Conservation (phyloP, 331 rosid species). For the Quercus tomentella region DNA sequence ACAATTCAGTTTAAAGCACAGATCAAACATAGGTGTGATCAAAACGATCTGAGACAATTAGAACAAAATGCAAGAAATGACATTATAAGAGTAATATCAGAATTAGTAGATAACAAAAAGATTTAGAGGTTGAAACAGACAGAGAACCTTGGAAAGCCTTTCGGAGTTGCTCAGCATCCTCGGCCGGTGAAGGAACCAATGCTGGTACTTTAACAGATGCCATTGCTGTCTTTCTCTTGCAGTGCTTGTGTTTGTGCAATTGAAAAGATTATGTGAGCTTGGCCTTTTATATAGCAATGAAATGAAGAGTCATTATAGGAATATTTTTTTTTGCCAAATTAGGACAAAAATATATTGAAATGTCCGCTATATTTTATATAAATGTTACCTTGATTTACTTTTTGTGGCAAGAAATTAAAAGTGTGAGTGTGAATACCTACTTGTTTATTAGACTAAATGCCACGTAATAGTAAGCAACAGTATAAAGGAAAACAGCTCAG, state of each 20-base stretch:
- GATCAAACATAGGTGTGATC: conserved; percentile 4
- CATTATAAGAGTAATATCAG: too few species aligned
- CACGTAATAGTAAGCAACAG: too few species aligned
- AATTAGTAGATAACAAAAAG: not conserved
- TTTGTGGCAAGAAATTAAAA: too few species aligned
- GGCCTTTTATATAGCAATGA: not conserved
- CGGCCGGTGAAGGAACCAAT: conserved; percentile 54
- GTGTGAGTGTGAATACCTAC: too few species aligned
- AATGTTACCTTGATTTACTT: too few species aligned
- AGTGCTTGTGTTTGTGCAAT: not conserved
- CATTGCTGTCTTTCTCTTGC: conserved; percentile 28
- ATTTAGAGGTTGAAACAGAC: not conserved
- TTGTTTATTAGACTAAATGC: too few species aligned
- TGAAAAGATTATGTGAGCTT: not conserved
- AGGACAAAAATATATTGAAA: too few species aligned
- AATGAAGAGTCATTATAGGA: too few species aligned
- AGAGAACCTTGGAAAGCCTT: conserved; percentile 52
- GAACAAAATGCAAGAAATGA: not conserved
- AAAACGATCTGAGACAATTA: conserved; percentile 3
- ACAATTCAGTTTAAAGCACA: conserved; percentile 10
- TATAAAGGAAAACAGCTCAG: too few species aligned
- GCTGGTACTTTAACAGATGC: conserved; percentile 53
- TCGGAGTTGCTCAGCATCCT: conserved; percentile 63
- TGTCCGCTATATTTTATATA: too few species aligned
- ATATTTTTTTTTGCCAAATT: too few species aligned